A percentile compares a stretch with the other conserved stretches of the same genome.
Conservation (phyloP, 495 filamentous ascomycete species). For the Tuber aestivum region DNA sequence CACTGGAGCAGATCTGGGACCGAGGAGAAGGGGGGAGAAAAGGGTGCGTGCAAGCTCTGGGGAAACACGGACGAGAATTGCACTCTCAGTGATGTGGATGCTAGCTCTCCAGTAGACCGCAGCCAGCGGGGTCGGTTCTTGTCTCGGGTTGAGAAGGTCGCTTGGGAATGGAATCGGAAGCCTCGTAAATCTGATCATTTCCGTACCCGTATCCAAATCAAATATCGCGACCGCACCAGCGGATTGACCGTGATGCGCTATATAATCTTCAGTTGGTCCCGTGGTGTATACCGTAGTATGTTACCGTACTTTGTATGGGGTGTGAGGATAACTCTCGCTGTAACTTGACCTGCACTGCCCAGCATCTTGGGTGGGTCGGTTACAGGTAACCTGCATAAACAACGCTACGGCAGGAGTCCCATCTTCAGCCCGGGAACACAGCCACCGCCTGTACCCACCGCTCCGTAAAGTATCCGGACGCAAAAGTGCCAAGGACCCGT, state of each 20-base stretch:
- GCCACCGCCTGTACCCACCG: background rate
- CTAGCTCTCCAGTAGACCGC: background rate
- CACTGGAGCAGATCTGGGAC: background rate
- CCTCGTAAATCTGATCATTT: background rate
- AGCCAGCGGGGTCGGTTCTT: background rate
- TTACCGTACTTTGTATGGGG: too few species aligned
- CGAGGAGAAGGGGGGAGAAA: background rate
- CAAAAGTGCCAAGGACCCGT: background rate
- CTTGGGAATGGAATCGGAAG: background rate
- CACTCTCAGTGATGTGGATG: background rate
- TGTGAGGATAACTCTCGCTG: too few species aligned
- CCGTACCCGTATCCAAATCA: background rate
- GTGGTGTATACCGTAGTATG: too few species aligned
- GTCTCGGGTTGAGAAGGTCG: background rate
- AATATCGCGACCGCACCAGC: too few species aligned
- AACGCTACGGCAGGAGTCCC: background rate
- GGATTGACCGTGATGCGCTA: background rate
- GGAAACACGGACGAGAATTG: background rate
- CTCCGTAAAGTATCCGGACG: background rate
- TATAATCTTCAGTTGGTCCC: too few species aligned
- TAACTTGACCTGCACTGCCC: too few species aligned
- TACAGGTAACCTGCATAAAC: background rate
- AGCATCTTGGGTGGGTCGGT: background rate
- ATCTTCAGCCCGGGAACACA: background rate
- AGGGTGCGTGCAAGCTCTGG: background rate